Conservation (phyloP, 2,329 filamentous ascomycete species). For the Sporothrix inflata region DNA sequence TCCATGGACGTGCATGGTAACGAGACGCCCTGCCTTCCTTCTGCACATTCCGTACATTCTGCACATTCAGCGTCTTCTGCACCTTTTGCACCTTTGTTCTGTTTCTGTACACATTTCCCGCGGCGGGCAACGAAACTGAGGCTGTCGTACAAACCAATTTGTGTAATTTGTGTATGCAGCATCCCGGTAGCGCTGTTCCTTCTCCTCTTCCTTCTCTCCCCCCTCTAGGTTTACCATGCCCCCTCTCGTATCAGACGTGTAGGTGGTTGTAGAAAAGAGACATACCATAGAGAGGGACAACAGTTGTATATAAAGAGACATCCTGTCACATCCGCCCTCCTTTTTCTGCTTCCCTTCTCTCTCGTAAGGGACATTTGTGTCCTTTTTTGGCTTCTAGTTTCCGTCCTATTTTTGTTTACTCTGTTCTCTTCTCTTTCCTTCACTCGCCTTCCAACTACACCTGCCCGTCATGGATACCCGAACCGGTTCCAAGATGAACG, state of each 20-base stretch:
- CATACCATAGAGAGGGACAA: not conserved
- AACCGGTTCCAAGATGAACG: not conserved
- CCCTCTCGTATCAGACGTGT: not conserved
- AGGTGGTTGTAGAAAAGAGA: not conserved
- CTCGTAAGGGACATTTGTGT: not conserved
- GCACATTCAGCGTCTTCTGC: too few relatives aligned
- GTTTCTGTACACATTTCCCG: not conserved
- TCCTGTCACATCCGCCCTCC: not conserved
- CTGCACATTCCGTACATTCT: too few relatives aligned
- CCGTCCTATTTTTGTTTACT: not conserved
- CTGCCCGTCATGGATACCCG: constrained; percentile 12
- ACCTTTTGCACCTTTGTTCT: not conserved
- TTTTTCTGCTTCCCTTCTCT: not conserved
- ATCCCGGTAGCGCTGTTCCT: not conserved
- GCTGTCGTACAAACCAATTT: not conserved
- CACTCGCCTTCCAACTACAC: not conserved
- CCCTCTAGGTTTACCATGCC: not conserved
- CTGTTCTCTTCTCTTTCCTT: not conserved
- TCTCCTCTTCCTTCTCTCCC: not conserved
- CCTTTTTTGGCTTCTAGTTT: not conserved
- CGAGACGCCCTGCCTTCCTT: not conserved
- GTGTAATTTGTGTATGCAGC: not conserved
- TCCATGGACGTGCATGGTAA: not conserved
- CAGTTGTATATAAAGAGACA: not conserved
- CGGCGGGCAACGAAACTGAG: not conserved